phyloP scores from a whole-genome alignment of 2,329 filamentous ascomycete species.

The Sphaerostilbella broomeana region DNA sequence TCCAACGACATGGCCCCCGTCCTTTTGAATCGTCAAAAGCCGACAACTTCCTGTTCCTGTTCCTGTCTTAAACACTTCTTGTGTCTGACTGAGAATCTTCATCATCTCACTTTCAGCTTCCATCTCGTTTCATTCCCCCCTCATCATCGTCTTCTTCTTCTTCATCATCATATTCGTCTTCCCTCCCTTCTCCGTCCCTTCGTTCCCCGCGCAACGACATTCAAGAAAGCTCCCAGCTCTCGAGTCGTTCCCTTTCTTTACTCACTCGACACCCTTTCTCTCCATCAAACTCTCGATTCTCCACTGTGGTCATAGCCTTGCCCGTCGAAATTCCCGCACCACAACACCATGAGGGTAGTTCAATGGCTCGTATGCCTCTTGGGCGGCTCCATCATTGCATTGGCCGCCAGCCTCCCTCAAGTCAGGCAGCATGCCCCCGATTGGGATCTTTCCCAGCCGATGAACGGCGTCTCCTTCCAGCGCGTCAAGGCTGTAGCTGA shows the following conservation, averaged over 20 bases:
- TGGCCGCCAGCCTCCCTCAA: slow-evolving; percentile 2
- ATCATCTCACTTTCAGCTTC: too few relatives aligned
- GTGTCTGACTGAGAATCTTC: too few relatives aligned
- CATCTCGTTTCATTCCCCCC: too few relatives aligned
- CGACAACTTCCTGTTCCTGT: background rate
- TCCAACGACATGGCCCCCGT: background rate
- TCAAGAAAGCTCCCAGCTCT: too few relatives aligned
- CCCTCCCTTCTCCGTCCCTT: background rate
- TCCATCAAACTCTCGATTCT: too few relatives aligned
- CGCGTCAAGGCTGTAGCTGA: slow-evolving; percentile 23
- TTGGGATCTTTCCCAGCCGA: slow-evolving; percentile 29
- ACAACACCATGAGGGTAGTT: background rate
- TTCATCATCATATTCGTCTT: background rate
- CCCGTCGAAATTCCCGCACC: too few relatives aligned
- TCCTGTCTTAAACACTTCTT: too few relatives aligned
- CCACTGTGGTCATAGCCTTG: too few relatives aligned
- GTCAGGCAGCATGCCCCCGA: slow-evolving; percentile 9
- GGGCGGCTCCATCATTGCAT: slow-evolving; percentile 5
- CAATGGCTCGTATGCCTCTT: slow-evolving; percentile 10
- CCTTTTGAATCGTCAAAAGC: background rate
- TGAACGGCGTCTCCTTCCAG: slow-evolving; percentile 34
- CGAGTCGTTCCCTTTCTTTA: too few relatives aligned
- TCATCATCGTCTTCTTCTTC: background rate
- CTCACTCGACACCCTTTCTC: too few relatives aligned
- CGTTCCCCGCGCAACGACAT: too few relatives aligned